Percentiles rank a stretch among this genome's conserved stretches.
Evolutionary conservation across 2,329 filamentous ascomycete species (phyloP).

Genomic region (Cercospora sojina): DNA sequence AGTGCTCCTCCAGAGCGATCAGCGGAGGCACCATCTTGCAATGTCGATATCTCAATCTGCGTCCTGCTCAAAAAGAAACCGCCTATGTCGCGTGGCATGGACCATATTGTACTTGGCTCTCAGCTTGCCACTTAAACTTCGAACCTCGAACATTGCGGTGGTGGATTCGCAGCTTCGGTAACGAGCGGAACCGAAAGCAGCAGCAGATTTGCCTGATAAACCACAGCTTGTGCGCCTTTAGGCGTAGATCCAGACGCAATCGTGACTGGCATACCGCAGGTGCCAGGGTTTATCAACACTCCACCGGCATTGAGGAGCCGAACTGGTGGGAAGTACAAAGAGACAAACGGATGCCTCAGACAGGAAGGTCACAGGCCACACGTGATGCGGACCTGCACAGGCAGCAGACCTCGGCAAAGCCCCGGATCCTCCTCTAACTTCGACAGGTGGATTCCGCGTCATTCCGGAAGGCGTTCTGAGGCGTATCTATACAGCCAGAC

Average conservation of each 20-base stretch:
- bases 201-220: constrained; percentile 6
- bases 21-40: constrained; percentile 36
- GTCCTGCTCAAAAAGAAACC: neutral
- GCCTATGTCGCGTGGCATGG: constrained; percentile 2
- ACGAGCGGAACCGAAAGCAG: constrained; percentile 13
- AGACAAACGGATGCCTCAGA: neutral
- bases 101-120: constrained; percentile 3
- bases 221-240: neutral
- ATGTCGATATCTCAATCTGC: neutral
- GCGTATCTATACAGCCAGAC: constrained; percentile 7
- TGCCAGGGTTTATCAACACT: neutral
- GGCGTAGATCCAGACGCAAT: constrained; percentile 11
- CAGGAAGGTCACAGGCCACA: neutral
- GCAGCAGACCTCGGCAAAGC: constrained; percentile 2
- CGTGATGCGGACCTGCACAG: neutral
- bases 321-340: neutral
- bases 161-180: constrained; percentile 6
- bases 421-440: constrained; percentile 5
- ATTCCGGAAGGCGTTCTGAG: no score
- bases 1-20: constrained; percentile 42
- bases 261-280: neutral
- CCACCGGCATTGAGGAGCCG: constrained; percentile 9
- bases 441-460: no score
- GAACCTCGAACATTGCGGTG: neutral
- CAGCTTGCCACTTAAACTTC: neutral